phyloP scores from a whole-genome alignment of 768 basidiomycete genomes.

The Mycena polygramma region DNA sequence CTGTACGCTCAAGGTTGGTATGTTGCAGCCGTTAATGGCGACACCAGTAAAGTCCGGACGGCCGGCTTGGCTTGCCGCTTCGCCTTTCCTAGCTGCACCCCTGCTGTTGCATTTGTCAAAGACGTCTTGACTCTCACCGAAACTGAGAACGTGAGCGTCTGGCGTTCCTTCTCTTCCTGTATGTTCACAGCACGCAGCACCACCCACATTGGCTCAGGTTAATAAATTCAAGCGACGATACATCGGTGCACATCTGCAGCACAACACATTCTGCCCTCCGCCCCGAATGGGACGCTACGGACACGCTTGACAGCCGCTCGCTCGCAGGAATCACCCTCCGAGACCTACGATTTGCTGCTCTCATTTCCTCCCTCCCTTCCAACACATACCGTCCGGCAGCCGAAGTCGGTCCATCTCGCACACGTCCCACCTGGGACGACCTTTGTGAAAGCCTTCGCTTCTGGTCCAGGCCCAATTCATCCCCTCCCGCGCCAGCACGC shows the following conservation, averaged over 20 bases:
- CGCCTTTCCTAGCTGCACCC: conserved; percentile 3
- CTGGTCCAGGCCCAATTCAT: conserved; percentile 14
- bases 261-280: conserved; percentile 34
- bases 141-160: conserved; percentile 24
- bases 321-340: conserved; percentile 34
- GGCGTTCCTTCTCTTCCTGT: background rate
- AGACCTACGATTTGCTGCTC: conserved; percentile 36
- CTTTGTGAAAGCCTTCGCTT: conserved; percentile 15
- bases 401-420: conserved; percentile 18
- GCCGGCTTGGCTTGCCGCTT: conserved; percentile 29
- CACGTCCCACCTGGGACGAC: conserved; percentile 25
- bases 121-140: conserved; percentile 29
- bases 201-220: conserved; percentile 30
- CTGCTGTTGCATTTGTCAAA: conserved; percentile 21
- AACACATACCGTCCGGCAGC: background rate
- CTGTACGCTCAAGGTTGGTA: conserved; percentile 34
- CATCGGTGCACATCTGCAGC: conserved; percentile 25
- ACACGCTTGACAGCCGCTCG: conserved; percentile 18
- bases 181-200: conserved; percentile 14
- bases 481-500: background rate
- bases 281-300: conserved; percentile 21
- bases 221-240: background rate
- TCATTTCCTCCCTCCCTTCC: conserved; percentile 33
- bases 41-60: background rate
- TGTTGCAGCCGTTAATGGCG: background rate